These are phyloP conservation scores for Pichia sp. DNA, from an alignment of 1,139 yeast genomes.

Conservation along the genomic window DNA sequence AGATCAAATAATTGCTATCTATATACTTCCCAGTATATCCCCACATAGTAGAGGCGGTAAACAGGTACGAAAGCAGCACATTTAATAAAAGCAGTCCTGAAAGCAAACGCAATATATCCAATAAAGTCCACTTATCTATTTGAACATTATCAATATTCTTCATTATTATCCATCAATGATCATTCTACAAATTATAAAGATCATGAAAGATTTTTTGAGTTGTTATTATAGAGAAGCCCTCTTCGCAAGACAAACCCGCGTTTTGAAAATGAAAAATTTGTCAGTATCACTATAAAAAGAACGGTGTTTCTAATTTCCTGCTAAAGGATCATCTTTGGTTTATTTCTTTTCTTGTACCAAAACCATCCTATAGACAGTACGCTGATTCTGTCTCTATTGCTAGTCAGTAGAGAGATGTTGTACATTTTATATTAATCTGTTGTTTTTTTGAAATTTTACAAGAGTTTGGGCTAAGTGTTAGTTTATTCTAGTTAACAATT, in stretches of 20 bases:
- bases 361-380: conserved; percentile 33
- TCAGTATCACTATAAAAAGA: conserved; percentile 9
- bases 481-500: conserved; percentile 9
- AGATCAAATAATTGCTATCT: conserved; percentile 35
- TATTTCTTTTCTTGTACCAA: conserved; percentile 25
- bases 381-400: conserved; percentile 20
- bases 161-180: background rate
- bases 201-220: background rate
- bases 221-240: conserved; percentile 2
- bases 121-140: background rate
- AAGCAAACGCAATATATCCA: conserved; percentile 41
- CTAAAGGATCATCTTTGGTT: background rate
- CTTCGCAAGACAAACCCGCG: background rate
- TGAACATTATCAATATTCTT: background rate
- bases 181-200: background rate
- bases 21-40: conserved; percentile 48
- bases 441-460: background rate
- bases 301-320: background rate
- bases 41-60: conserved; percentile 46
- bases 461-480: background rate
- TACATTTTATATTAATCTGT: background rate
- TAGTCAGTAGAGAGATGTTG: conserved; percentile 8
- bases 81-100: conserved; percentile 45
- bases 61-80: conserved; percentile 44
- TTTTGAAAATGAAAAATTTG: background rate